phyloP scores from a whole-genome alignment of 2,329 filamentous ascomycete species.

The Cytospora piceae region DNA sequence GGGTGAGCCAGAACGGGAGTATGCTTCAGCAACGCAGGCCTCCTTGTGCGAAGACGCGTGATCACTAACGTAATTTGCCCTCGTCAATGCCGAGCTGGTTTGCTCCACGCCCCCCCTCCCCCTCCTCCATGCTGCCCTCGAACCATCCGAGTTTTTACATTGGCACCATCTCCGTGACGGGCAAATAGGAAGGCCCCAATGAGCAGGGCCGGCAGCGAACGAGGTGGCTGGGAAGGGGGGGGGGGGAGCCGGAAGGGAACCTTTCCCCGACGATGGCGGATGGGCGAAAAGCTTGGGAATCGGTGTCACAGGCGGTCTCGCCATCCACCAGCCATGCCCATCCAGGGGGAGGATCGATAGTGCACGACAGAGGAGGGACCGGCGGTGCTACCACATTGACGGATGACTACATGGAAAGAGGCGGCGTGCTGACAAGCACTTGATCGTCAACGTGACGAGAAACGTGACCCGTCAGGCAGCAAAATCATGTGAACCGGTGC shows the following conservation, averaged over 20 bases:
- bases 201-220: conserved; percentile 7
- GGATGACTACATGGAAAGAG: conserved; percentile 29
- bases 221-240: conserved; percentile 7
- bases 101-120: conserved; percentile 25
- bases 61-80: conserved; percentile 29
- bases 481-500: conserved; percentile 16
- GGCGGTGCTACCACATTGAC: conserved; percentile 23
- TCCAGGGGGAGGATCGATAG: conserved; percentile 15
- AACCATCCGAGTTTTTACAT: conserved; percentile 12
- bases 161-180: conserved; percentile 17
- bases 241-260: not conserved
- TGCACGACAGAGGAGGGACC: conserved; percentile 23
- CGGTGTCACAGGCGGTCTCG: conserved; percentile 27
- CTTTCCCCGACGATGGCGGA: conserved; percentile 8
- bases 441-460: conserved; percentile 30
- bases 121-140: conserved; percentile 15
- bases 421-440: conserved; percentile 29
- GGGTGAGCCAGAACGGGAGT: conserved; percentile 19
- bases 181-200: conserved; percentile 16
- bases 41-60: conserved; percentile 29
- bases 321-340: conserved; percentile 26
- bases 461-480: conserved; percentile 30
- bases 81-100: conserved; percentile 26
- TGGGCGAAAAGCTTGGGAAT: conserved; percentile 6
- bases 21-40: conserved; percentile 23